Evolutionary conservation across 2,329 filamentous ascomycete species (phyloP).

Genomic region (Penicillium sp.): DNA sequence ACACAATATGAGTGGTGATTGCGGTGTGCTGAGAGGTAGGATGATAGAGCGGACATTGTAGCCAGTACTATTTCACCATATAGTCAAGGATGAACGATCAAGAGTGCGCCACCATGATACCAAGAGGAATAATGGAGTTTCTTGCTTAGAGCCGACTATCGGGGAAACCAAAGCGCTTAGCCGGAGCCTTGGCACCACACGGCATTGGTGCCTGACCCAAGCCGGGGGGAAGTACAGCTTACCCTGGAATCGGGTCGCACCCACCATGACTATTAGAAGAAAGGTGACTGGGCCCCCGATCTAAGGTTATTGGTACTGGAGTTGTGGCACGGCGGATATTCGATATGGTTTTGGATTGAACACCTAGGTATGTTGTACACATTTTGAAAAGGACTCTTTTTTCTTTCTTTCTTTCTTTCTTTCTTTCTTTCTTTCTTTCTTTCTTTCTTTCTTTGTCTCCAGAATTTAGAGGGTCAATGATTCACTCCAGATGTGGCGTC

Average conservation of each 20-base stretch:
- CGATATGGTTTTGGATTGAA: not conserved
- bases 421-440: not conserved
- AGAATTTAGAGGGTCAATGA: no score
- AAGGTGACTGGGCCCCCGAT: not conserved
- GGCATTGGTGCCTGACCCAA: conserved; percentile 9
- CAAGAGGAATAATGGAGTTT: not conserved
- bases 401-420: no score
- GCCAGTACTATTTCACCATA: not conserved
- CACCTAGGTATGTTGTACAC: no score
- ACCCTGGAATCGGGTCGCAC: not conserved
- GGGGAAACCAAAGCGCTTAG: conserved; percentile 3
- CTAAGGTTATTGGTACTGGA: not conserved
- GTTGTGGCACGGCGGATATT: not conserved
- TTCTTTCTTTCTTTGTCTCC: not conserved
- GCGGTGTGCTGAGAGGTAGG: not conserved
- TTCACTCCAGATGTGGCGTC: not conserved
- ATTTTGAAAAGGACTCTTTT: no score
- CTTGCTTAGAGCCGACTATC: conserved; percentile 1
- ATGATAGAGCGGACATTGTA: not conserved
- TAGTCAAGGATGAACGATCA: not conserved
- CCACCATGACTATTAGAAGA: conserved; percentile 2
- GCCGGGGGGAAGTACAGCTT: not conserved
- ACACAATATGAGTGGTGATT: not conserved
- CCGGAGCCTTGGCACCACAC: conserved; percentile 1
- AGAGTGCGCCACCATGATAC: not conserved